phyloP scores from a whole-genome alignment of 306 rosid genomes.

The Casuarina cunninghamiana region DNA sequence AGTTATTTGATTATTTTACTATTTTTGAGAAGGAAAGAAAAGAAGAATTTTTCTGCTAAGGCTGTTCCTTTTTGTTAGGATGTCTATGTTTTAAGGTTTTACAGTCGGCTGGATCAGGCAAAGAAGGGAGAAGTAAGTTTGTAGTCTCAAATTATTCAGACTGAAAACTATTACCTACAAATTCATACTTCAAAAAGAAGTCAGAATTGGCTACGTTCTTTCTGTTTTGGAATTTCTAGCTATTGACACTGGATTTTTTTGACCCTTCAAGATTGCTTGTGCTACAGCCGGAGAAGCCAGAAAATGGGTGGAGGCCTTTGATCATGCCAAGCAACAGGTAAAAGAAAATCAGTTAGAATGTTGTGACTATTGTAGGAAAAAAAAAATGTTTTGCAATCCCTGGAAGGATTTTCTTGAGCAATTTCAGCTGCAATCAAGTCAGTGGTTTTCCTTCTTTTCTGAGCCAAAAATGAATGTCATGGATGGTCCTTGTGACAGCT shows the following conservation, averaged over 20 bases:
- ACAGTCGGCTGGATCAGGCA: slow-evolving; percentile 72
- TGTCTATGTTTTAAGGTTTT: slow-evolving; percentile 68
- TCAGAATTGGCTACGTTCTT: neutral
- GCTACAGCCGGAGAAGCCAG: slow-evolving; percentile 69
- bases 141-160: slow-evolving; percentile 6
- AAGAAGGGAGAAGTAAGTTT: slow-evolving; percentile 90
- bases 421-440: neutral
- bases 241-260: slow-evolving; percentile 22
- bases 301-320: slow-evolving; percentile 90
- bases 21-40: slow-evolving; percentile 15
- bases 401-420: neutral
- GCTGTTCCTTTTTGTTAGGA: slow-evolving; percentile 47
- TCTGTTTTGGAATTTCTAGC: neutral
- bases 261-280: slow-evolving; percentile 70
- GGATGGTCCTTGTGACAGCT: neutral
- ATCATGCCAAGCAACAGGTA: slow-evolving; percentile 93
- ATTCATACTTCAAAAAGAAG: neutral
- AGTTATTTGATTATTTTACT: neutral
- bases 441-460: neutral
- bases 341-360: slow-evolving; percentile 18
- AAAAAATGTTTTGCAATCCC: neutral
- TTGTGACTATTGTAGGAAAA: neutral
- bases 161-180: neutral
- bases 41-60: slow-evolving; percentile 28
- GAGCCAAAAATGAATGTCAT: neutral